Conservation (phyloP, 495 filamentous ascomycete species). For the Articulospora tetracladia region DNA sequence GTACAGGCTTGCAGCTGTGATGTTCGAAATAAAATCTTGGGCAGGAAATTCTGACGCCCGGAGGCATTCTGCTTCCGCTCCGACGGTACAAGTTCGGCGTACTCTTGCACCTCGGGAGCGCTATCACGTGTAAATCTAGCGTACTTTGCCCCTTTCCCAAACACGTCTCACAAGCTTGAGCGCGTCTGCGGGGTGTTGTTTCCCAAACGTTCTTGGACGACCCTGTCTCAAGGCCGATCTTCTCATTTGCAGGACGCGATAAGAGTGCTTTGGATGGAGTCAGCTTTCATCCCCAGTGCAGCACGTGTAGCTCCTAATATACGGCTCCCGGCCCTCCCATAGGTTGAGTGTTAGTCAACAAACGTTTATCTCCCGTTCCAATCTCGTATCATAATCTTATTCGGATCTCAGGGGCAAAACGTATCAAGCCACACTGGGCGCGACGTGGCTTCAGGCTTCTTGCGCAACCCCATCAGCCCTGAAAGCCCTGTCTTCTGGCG, state of each 20-base stretch:
- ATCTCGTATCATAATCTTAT: slow-evolving; percentile 21
- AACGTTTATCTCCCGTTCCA: background rate
- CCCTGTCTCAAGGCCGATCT: background rate
- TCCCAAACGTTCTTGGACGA: background rate
- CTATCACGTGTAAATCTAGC: too few species aligned
- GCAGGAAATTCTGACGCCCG: slow-evolving; percentile 1
- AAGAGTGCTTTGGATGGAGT: background rate
- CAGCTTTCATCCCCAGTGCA: background rate
- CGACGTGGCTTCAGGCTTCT: slow-evolving; percentile 19
- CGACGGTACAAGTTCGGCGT: background rate
- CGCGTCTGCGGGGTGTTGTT: background rate
- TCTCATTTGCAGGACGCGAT: background rate
- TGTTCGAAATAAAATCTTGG: slow-evolving; percentile 16
- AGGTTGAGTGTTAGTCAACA: background rate
- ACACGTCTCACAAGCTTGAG: background rate
- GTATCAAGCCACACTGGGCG: slow-evolving; percentile 7
- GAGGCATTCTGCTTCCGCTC: background rate
- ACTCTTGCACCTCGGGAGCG: background rate
- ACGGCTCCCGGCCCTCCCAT: background rate
- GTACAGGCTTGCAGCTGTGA: slow-evolving; percentile 3
- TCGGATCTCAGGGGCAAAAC: slow-evolving; percentile 16
- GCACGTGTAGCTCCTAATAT: background rate
- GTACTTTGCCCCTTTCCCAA: background rate
- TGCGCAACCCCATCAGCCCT: slow-evolving; percentile 19
- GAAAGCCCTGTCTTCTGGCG: background rate